These are phyloP conservation scores for Xanthoconium purpureum DNA, from an alignment of 768 basidiomycete species.

Conservation along the genomic window DNA sequence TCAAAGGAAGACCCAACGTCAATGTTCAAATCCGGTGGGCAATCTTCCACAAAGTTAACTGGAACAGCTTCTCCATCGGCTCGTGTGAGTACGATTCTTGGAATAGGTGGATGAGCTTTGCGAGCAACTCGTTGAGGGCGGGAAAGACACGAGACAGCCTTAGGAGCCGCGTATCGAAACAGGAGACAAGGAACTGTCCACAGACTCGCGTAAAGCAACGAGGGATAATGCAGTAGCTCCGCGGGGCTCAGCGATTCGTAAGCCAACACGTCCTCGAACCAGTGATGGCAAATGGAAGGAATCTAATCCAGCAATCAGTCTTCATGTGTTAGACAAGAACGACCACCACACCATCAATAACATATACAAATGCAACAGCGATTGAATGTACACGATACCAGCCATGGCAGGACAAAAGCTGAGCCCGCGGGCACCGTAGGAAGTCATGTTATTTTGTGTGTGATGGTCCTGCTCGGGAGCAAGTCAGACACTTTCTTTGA, in stretches of 20 bases:
- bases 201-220: slow-evolving; percentile 5
- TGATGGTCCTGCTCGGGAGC: background rate
- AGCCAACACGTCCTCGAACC: slow-evolving; percentile 17
- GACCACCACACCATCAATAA: slow-evolving; percentile 19
- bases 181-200: slow-evolving; percentile 6
- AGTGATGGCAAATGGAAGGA: slow-evolving; percentile 15
- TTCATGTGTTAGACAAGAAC: background rate
- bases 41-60: slow-evolving; percentile 1
- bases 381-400: slow-evolving; percentile 12
- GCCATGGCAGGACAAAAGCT: slow-evolving; percentile 22
- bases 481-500: background rate
- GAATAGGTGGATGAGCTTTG: background rate
- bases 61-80: slow-evolving; percentile 16
- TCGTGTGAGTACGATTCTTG: slow-evolving; percentile 14
- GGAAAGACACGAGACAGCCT: background rate
- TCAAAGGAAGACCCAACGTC: background rate
- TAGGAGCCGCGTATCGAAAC: background rate
- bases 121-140: background rate
- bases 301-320: slow-evolving; percentile 14
- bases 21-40: background rate
- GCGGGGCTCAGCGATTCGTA: slow-evolving; percentile 12
- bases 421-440: slow-evolving; percentile 9
- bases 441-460: background rate
- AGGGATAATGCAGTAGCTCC: background rate
- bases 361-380: slow-evolving; percentile 21